Percentiles rank a stretch among this genome's conserved stretches.
Evolutionary conservation across 768 basidiomycete species (phyloP).

Genomic region (Boletus edulis): DNA sequence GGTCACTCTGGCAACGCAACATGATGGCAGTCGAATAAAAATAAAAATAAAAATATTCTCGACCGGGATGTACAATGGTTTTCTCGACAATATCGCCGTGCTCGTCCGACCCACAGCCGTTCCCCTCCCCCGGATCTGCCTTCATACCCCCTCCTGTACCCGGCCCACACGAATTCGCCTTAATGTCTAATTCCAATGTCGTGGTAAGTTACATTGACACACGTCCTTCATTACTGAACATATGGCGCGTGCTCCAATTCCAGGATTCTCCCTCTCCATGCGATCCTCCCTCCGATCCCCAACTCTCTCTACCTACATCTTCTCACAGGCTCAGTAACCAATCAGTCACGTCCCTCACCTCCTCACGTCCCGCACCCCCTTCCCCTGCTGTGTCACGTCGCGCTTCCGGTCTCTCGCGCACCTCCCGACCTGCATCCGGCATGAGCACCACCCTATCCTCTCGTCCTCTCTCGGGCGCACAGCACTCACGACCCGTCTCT

Average conservation of each 20-base stretch:
- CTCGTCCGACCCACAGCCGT: slow-evolving; percentile 40
- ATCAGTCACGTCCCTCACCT: slow-evolving; percentile 36
- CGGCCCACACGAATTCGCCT: slow-evolving; percentile 65
- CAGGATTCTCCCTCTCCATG: slow-evolving; percentile 32
- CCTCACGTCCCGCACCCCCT: slow-evolving; percentile 58
- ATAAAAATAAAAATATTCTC: no score
- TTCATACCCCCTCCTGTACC: slow-evolving; percentile 70
- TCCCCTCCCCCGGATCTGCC: slow-evolving; percentile 64
- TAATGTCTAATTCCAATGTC: slow-evolving; percentile 15
- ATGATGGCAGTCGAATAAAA: not conserved
- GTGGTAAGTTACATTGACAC: slow-evolving; percentile 27
- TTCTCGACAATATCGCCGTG: not conserved
- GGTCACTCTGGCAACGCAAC: slow-evolving; percentile 7
- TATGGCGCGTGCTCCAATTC: slow-evolving; percentile 24
- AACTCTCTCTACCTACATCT: not conserved
- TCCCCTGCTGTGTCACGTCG: slow-evolving; percentile 53
- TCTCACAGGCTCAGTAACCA: slow-evolving; percentile 20
- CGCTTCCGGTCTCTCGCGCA: slow-evolving; percentile 32
- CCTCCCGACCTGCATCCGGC: slow-evolving; percentile 21
- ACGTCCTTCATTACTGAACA: slow-evolving; percentile 28
- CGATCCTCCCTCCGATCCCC: slow-evolving; percentile 18
- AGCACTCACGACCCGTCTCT: slow-evolving; percentile 12
- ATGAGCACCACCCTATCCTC: slow-evolving; percentile 17
- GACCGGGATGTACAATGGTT: not conserved
- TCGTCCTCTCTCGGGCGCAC: slow-evolving; percentile 14